These are phyloP conservation scores for Scenedesmus sp. DNA, from an alignment of 163 green algal genomes.

Conservation along the genomic window DNA sequence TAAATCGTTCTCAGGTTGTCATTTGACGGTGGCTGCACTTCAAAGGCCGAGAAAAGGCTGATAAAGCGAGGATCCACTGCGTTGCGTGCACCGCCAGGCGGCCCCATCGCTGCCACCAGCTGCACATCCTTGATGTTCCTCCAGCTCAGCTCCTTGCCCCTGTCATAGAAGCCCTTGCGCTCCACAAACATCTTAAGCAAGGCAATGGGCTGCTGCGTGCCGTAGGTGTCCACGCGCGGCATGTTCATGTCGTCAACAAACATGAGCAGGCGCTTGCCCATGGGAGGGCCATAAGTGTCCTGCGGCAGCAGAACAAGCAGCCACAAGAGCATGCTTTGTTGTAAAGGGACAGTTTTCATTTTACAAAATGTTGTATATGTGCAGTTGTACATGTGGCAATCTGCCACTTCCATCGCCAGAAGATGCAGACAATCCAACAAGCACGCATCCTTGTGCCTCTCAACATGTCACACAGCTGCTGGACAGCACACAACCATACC, in stretches of 20 bases:
- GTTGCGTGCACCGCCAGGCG: conserved; percentile 85
- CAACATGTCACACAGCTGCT: background rate
- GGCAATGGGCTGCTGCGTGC: conserved; percentile 90
- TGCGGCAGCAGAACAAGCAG: conserved; percentile 43
- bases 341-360: too few relatives aligned
- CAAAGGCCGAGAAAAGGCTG: conserved; percentile 86
- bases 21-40: conserved; percentile 84
- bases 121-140: conserved; percentile 92
- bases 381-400: background rate
- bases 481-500: background rate
- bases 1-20: conserved; percentile 87
- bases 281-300: conserved; percentile 86
- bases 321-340: background rate
- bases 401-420: background rate
- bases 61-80: conserved; percentile 88
- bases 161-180: conserved; percentile 84
- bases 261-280: conserved; percentile 85
- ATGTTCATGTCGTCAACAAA: conserved; percentile 93
- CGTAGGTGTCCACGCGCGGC: conserved; percentile 85
- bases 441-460: background rate
- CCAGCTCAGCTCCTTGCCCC: conserved; percentile 90
- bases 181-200: conserved; percentile 91
- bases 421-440: too few relatives aligned
- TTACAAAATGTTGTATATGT: too few relatives aligned
- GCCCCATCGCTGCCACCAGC: conserved; percentile 84